These are phyloP conservation scores for Colletotrichum tropicicola DNA, from an alignment of 2,329 filamentous ascomycete species.

Conservation along the genomic window DNA sequence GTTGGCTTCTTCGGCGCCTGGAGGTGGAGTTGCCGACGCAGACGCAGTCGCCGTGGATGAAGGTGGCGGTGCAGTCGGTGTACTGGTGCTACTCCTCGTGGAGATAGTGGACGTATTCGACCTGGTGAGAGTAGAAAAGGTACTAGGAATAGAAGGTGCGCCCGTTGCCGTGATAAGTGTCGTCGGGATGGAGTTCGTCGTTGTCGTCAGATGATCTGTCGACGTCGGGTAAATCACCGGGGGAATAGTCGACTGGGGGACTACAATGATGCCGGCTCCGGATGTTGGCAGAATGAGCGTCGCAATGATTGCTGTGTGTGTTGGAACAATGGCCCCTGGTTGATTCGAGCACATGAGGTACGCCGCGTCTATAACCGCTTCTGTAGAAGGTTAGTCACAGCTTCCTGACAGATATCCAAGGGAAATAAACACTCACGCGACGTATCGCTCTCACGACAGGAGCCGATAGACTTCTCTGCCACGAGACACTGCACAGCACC, in stretches of 20 bases:
- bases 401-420: neutral
- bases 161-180: conserved; percentile 19
- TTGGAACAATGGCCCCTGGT: conserved; percentile 60
- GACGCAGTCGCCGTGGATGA: conserved; percentile 3
- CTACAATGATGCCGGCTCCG: conserved; percentile 44
- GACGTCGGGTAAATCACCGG: conserved; percentile 20
- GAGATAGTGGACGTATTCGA: conserved; percentile 2
- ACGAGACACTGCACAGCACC: conserved; percentile 74
- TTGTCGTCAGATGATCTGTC: conserved; percentile 8
- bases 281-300: conserved; percentile 57
- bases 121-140: conserved; percentile 27
- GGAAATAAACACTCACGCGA: conserved; percentile 40
- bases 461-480: conserved; percentile 57
- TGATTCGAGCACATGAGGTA: conserved; percentile 66
- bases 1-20: conserved; percentile 19
- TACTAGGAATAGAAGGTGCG: neutral
- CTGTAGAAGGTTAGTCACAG: conserved; percentile 41
- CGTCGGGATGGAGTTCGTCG: conserved; percentile 22
- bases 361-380: conserved; percentile 55
- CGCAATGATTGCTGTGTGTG: conserved; percentile 66
- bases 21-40: conserved; percentile 8
- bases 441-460: conserved; percentile 59
- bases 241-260: conserved; percentile 29
- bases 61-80: conserved; percentile 12
- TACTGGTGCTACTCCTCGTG: conserved; percentile 23